These are phyloP conservation scores for Curvularia eragrostidis DNA, from an alignment of 2,329 filamentous ascomycete species.

Conservation along the genomic window DNA sequence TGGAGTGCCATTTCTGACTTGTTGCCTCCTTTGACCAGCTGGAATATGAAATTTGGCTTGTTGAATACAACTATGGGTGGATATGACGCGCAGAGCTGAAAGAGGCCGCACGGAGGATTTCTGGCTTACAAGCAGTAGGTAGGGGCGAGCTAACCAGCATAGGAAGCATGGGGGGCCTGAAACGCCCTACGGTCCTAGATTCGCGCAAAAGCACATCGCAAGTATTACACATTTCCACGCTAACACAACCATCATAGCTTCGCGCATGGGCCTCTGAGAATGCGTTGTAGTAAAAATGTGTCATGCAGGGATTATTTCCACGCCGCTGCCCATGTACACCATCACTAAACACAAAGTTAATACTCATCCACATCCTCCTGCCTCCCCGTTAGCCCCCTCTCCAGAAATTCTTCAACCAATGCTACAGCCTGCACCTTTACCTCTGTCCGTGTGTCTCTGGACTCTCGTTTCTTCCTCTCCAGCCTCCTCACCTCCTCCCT, in stretches of 20 bases:
- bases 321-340: background rate
- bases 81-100: background rate
- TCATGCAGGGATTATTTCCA: no score
- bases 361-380: background rate
- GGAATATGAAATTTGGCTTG: background rate
- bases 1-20: slow-evolving; percentile 1
- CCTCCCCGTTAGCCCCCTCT: background rate
- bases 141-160: background rate
- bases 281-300: background rate
- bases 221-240: background rate
- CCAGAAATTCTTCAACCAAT: slow-evolving; percentile 6
- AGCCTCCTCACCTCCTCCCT: slow-evolving; percentile 5
- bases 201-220: background rate
- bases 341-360: background rate
- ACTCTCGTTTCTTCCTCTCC: slow-evolving; percentile 7
- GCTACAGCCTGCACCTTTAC: slow-evolving; percentile 6
- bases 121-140: background rate
- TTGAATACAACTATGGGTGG: background rate
- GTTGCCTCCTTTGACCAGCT: background rate
- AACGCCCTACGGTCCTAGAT: background rate
- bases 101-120: background rate
- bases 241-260: background rate
- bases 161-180: background rate
- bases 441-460: background rate
- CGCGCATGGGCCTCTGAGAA: no score